These are phyloP conservation scores for Avena atlantica DNA, from an alignment of 176 grass and related monocot species.

Conservation along the genomic window DNA sequence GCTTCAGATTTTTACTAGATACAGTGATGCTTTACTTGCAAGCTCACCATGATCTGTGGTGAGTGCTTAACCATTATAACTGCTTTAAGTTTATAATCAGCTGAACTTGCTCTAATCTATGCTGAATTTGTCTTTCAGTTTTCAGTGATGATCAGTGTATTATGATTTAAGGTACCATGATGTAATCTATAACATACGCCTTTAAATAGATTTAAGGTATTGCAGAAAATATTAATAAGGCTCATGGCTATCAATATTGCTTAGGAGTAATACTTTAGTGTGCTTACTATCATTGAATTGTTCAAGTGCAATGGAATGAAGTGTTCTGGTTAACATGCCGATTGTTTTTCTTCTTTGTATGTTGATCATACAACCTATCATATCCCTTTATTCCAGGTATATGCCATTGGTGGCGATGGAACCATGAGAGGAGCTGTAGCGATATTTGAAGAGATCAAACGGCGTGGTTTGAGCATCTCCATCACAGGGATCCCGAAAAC, in stretches of 20 bases:
- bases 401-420: slow-evolving; percentile 80
- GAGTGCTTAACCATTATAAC: neutral
- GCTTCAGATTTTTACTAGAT: neutral
- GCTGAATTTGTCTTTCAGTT: neutral
- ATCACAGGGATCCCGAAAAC: slow-evolving; percentile 84
- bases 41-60: neutral
- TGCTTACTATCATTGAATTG: neutral
- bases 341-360: neutral
- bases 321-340: neutral
- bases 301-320: neutral
- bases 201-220: neutral
- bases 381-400: slow-evolving; percentile 47
- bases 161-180: neutral
- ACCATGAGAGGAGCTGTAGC: slow-evolving; percentile 87
- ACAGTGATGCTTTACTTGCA: neutral
- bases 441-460: slow-evolving; percentile 70
- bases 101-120: neutral
- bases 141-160: neutral
- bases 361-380: neutral
- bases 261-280: neutral
- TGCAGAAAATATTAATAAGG: neutral
- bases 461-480: slow-evolving; percentile 71
- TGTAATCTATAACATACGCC: neutral
- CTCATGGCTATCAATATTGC: neutral
- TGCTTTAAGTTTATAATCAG: neutral